Evolutionary conservation across 1,284 basidiomycete genomes (phyloP), one percentile per base, ranked within the genome.

Genomic region (Pascua guehoae): DNA sequence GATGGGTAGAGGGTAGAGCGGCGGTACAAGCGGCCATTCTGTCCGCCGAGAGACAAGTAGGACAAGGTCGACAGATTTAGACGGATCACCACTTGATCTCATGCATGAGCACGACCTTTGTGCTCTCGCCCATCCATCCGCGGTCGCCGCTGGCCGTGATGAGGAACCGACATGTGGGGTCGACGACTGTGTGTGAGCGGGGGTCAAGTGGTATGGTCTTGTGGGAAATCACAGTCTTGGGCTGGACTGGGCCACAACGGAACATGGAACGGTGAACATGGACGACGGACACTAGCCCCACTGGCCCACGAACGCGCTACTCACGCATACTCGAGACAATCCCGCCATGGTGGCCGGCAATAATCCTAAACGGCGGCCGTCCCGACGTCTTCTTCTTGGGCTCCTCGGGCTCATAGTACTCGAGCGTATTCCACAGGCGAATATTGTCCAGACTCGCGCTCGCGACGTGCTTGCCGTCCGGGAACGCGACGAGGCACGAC

Each of bases 341-440:
- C 2, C 92, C 94, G 37, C 94, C 93, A 76, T 97, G 91, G 77
- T 98, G 94, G 0, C 95, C 95, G 5, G 93, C 89, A 41, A 98
- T 90, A 61, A 98, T 96, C 76, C 92, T 92, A 82, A 97, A 97
- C 62, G 88, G 88, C 16, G 87, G 86, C 9, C 69, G 63, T 36
- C 65, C 71, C 47, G 63, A 62, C 45, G 84, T 83, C 71, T 81
- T 85, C 54, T 79, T 78, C 68, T 81, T 84, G 42, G 49, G 62
- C 15, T 53, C 45, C 67, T 88, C 87, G 9, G 81, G 76, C 67
- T 89, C 85, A 51, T 83, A 84, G 45, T 85, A 84, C 64, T 91
- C 88, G 17, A 85, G 83, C 37, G 88, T 89, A 69, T 98, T 92
- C 94, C 94, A 98, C 45, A 98, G 74, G 36, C 96, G 83, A 57